Evolutionary conservation across 2,329 filamentous ascomycete species (phyloP), one percentile per base, ranked within the genome.

Genomic region (Penicillium sp.): DNA sequence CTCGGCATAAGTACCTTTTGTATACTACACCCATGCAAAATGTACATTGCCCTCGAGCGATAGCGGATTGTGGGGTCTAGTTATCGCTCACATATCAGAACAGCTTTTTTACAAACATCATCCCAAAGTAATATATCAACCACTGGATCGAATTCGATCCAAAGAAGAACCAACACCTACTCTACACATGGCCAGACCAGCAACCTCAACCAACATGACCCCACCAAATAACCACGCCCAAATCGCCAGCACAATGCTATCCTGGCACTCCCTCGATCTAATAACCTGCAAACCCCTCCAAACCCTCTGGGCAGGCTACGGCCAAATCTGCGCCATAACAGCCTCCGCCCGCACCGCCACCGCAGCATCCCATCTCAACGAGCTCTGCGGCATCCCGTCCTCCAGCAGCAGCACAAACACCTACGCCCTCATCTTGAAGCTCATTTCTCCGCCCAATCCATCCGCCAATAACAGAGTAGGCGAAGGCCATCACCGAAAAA

Each of bases 401-500:
- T 22, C 19, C 19, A 22, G 19, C 19, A 22, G 5, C 5, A 40
- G 41, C 8, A 10, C 31, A 35, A 38, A 50, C 14, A 60, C 42
- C 1, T 65, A 60, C 9, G 50, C 56, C 18, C 67, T 82, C 30
- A 75, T 86, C 10, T 65, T 86, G 6, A 86, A 86, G 60, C 72
- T 82, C 45, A 81, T 86, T 33, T 76, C 76, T 0, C 80, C 80
- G 6, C 80, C 81, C 0, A 51, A 41, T 3, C 47, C 64, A 33
- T 45, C 50, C 27, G 53, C 44, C 19, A 22, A 22, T 0, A 57
- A 52, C 22, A 57, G n/a, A n/a, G n/a, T 57, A 12, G 78, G 83
- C 31, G 83, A 86, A 58, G 81, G 83, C 0, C 83, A 87, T 55
- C 58, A 81, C 0, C 77, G 84, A 6, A 87, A 87, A 60, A 77